Conservation (phyloP, 768 basidiomycete species). For the Trametes elegans region DNA sequence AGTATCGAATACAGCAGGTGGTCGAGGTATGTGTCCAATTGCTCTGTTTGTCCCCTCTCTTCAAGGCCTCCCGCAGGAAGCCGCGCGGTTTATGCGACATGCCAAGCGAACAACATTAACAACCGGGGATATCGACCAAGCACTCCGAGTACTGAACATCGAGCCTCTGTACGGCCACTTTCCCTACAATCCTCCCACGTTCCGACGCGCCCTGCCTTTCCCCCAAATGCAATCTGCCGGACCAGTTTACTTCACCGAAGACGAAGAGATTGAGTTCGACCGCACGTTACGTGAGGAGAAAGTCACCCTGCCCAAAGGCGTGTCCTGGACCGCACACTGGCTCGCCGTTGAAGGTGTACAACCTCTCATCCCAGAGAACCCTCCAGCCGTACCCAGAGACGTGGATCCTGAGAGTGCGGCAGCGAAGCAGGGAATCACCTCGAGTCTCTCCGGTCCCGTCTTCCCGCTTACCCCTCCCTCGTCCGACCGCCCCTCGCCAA, state of each 20-base stretch:
- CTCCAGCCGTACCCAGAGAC: conserved; percentile 73
- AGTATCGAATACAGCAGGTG: conserved; percentile 94
- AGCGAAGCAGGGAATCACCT: conserved; percentile 16
- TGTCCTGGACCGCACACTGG: conserved; percentile 95
- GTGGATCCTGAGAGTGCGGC: conserved; percentile 34
- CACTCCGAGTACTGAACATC: conserved; percentile 91
- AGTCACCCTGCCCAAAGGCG: conserved; percentile 74
- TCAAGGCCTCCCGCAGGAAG: conserved; percentile 56
- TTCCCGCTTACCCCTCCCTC: conserved; percentile 29
- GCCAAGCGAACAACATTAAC: conserved; percentile 87
- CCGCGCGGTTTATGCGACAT: conserved; percentile 95
- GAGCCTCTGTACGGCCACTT: conserved; percentile 92
- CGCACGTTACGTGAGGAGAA: conserved; percentile 86
- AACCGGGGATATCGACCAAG: conserved; percentile 89
- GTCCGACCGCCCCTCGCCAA: conserved; percentile 29
- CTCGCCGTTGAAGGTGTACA: conserved; percentile 97
- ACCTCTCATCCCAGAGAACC: conserved; percentile 94
- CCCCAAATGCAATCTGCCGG: conserved; percentile 51
- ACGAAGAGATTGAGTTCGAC: conserved; percentile 97
- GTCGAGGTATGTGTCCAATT: conserved; percentile 70
- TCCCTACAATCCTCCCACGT: conserved; percentile 59
- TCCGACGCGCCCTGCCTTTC: conserved; percentile 52
- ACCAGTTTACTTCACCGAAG: conserved; percentile 89
- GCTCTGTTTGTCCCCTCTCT: no score
- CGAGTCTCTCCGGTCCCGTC: conserved; percentile 26